These are phyloP conservation scores for Schwanniomyces vanrijiae DNA, from an alignment of 805 yeast genomes.

Conservation along the genomic window DNA sequence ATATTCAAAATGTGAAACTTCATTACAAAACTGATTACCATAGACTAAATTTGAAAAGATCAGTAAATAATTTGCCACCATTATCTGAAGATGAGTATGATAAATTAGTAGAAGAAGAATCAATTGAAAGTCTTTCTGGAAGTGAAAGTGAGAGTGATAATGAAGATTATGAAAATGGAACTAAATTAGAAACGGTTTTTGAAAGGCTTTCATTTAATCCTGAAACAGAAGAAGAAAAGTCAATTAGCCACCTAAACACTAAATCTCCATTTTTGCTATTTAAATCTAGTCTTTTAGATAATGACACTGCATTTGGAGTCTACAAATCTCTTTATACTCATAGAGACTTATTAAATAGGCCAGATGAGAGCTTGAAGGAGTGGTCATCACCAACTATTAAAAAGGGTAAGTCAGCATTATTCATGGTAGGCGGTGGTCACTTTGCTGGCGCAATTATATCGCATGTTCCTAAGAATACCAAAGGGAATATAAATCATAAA, in stretches of 20 bases:
- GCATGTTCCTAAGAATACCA: conserved; percentile 57
- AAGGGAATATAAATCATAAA: conserved; percentile 52
- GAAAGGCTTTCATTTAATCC: conserved; percentile 14
- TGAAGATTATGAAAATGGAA: conserved; percentile 16
- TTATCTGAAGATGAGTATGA: conserved; percentile 62
- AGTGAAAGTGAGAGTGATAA: conserved; percentile 37
- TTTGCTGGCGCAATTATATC: conserved; percentile 93
- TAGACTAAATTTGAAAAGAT: conserved; percentile 58
- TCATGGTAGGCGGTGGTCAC: conserved; percentile 98
- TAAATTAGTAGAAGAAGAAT: conserved; percentile 46
- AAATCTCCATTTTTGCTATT: conserved; percentile 69
- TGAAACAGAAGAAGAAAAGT: conserved; percentile 26
- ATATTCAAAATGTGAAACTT: conserved; percentile 19
- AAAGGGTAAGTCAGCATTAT: conserved; percentile 62
- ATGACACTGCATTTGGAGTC: conserved; percentile 56
- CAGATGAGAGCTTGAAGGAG: conserved; percentile 46
- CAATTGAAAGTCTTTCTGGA: conserved; percentile 61
- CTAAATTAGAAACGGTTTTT: conserved; percentile 19
- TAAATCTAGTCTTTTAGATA: conserved; percentile 46
- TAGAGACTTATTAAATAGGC: conserved; percentile 38
- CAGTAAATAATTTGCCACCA: conserved; percentile 42
- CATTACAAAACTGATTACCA: conserved; percentile 64
- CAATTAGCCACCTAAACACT: conserved; percentile 58
- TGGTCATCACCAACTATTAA: conserved; percentile 28
- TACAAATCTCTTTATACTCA: conserved; percentile 63